Conservation (phyloP, 2,329 filamentous ascomycete genomes). For the Paecilomyces variotii region DNA sequence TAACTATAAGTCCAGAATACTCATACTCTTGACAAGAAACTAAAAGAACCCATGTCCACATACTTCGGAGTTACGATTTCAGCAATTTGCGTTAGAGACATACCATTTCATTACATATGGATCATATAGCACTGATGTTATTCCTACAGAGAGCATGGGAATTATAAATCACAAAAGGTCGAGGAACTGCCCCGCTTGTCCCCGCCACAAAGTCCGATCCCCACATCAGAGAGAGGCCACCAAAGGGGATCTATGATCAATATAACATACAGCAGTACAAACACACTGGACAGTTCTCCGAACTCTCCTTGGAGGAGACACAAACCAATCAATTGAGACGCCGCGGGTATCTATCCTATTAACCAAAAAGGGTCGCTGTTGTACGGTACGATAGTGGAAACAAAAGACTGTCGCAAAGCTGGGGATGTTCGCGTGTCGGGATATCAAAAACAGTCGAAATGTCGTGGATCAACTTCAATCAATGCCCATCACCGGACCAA, state of each 20-base stretch:
- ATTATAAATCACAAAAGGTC: background rate
- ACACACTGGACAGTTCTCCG: no score
- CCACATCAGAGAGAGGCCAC: background rate
- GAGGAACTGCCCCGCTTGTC: background rate
- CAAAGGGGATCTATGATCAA: background rate
- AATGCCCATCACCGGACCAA: background rate
- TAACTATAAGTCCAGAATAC: background rate
- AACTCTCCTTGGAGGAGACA: background rate
- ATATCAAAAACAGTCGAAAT: background rate
- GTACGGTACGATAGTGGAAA: constrained; percentile 4
- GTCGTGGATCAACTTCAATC: background rate
- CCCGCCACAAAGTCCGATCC: background rate
- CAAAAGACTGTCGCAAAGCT: background rate
- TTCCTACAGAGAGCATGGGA: background rate
- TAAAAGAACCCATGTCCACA: no score
- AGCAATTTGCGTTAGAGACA: no score
- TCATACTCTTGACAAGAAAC: background rate
- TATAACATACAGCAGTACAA: background rate
- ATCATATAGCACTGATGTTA: background rate
- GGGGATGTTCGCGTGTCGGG: background rate
- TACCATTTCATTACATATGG: background rate
- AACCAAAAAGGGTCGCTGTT: constrained; percentile 5
- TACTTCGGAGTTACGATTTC: no score
- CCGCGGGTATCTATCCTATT: constrained; percentile 22
- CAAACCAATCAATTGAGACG: constrained; percentile 9